A percentile compares a stretch with the other conserved stretches of the same genome.
Evolutionary conservation across 306 rosid genomes (phyloP).

Genomic region (Cucurbita moschata): DNA sequence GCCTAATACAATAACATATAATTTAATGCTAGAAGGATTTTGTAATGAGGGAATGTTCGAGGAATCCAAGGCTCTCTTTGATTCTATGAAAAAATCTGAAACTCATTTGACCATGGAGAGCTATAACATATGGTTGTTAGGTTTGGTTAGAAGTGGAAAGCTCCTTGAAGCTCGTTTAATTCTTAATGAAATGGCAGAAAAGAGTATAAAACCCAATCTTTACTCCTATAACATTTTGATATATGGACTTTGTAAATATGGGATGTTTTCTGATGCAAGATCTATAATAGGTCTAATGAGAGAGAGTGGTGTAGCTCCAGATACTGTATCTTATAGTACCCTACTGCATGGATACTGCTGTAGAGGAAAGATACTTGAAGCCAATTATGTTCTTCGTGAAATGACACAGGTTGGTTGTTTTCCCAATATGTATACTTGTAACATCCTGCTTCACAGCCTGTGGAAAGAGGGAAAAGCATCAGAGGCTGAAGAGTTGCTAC

Average conservation of each 20-base stretch:
- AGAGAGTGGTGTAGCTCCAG: slow-evolving; percentile 40
- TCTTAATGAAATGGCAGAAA: slow-evolving; percentile 53
- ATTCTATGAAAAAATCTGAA: slow-evolving; percentile 35
- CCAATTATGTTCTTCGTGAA: slow-evolving; percentile 56
- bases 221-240: slow-evolving; percentile 65
- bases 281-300: slow-evolving; percentile 41
- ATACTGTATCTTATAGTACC: slow-evolving; percentile 56
- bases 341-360: slow-evolving; percentile 70
- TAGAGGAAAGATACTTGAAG: slow-evolving; percentile 55
- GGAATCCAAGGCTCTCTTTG: slow-evolving; percentile 58
- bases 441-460: slow-evolving; percentile 68
- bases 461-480: slow-evolving; percentile 73
- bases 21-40: slow-evolving; percentile 70
- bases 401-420: slow-evolving; percentile 47
- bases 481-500: slow-evolving; percentile 73
- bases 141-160: slow-evolving; percentile 45
- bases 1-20: slow-evolving; percentile 56
- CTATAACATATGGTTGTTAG: slow-evolving; percentile 68
- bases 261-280: slow-evolving; percentile 67
- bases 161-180: slow-evolving; percentile 47
- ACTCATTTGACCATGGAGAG: slow-evolving; percentile 33
- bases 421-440: slow-evolving; percentile 80
- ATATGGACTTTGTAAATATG: slow-evolving; percentile 58
- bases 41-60: slow-evolving; percentile 60
- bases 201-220: slow-evolving; percentile 41